Base-by-base conservation (phyloP, 257 asterid species). In the Lantana camara region DNA sequence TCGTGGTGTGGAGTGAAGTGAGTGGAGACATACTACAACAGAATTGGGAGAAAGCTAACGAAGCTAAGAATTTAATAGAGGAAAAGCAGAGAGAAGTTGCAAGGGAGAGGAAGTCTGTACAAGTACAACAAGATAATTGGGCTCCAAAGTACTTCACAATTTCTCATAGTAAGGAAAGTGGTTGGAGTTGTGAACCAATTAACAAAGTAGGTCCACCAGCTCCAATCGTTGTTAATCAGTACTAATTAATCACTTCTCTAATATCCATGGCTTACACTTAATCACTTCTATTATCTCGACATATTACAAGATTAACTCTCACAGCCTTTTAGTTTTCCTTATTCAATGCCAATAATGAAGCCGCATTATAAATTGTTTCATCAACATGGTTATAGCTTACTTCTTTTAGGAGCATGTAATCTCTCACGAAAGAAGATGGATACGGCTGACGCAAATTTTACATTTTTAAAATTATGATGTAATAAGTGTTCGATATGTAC, bases 11-110 rank as follows among this genome's bases (percentile, higher is more conserved):
- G 98, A 77, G 68, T 1, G 87, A 84, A 24, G 85, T 89, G 64
- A 84, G 83, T 75, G 55, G 65, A 64, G 79, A 80, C 23, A 91
- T 91, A 23, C 59, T 86, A n/a, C 66, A 72, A 37, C 83, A 74
- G 65, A 73, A 65, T 37, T 89, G 96, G 98, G 95, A 83, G 0
- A 73, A 79, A 66, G 96, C 95, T 27, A 80, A 78, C 21, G 85
- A 86, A 68, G 76, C 74, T 5, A 91, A 91, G 79, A 80, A 57
- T 14, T 17, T 22, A 34, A 53, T 89, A 14, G 98, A 91, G 74
- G 91, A 63, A 54, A 78, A 64, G 77, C 86, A 89, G 52, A 89
- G 98, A 73, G 80, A 79, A 79, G 56, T 61, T n/a, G 84, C 69
- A 7, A 75, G 68, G 15, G 89, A 82, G 40, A 78, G 85, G 46